These are phyloP conservation scores for Halophytophthora polymorphica DNA, from an alignment of 352 stramenopile species.

Conservation along the genomic window DNA sequence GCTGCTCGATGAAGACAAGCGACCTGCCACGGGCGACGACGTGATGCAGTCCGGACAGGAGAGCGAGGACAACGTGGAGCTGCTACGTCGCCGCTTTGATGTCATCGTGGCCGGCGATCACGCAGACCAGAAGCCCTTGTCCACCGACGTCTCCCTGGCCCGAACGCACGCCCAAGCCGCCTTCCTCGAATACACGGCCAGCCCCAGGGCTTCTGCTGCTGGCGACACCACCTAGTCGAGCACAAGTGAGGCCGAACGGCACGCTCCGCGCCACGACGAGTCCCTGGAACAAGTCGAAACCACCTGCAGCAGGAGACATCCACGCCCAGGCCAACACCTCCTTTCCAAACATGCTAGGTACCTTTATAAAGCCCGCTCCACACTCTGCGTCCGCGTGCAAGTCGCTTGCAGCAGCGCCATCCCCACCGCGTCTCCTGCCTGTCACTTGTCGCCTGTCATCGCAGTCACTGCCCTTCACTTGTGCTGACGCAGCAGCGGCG, in stretches of 20 bases:
- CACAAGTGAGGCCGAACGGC: too few species aligned
- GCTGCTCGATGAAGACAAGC: neutral
- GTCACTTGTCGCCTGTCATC: neutral
- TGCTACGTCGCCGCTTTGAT: slow-evolving; percentile 38
- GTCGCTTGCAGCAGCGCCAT: too few species aligned
- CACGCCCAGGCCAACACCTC: too few species aligned
- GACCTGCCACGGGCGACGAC: neutral
- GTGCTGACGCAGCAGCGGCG: slow-evolving; percentile 31
- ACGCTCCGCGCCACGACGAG: neutral
- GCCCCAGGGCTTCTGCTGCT: slow-evolving; percentile 6
- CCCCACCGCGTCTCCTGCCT: too few species aligned
- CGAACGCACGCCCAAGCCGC: slow-evolving; percentile 17
- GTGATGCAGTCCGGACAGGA: neutral
- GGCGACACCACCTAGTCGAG: too few species aligned
- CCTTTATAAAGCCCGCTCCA: too few species aligned
- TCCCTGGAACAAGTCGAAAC: neutral
- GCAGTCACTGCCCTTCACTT: neutral
- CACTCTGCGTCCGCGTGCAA: too few species aligned
- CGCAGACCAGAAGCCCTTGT: slow-evolving; percentile 8
- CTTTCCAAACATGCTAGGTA: too few species aligned
- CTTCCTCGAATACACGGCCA: slow-evolving; percentile 32
- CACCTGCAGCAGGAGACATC: too few species aligned
- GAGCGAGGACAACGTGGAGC: slow-evolving; percentile 11
- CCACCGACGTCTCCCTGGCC: slow-evolving; percentile 3
- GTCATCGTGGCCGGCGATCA: slow-evolving; percentile 24